Percentiles rank a stretch among this genome's conserved stretches.
phyloP scores from a whole-genome alignment of 1,284 basidiomycete genomes.

The Ustilago cynodontis region DNA sequence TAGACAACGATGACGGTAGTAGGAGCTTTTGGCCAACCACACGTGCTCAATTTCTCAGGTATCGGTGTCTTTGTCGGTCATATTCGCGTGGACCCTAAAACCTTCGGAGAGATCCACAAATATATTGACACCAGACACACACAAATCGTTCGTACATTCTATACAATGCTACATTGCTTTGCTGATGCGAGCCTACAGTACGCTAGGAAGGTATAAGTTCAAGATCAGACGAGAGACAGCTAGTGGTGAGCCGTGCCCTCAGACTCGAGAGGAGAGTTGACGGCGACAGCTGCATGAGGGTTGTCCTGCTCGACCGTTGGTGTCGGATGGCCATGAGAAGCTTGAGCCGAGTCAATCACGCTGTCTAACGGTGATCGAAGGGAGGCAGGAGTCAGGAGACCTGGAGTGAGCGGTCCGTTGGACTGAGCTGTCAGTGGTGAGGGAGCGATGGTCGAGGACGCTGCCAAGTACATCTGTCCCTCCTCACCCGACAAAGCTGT shows the following conservation, averaged over 20 bases:
- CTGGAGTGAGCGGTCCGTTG: slow-evolving; percentile 24
- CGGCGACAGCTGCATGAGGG: slow-evolving; percentile 2
- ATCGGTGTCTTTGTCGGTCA: not conserved
- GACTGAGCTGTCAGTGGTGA: slow-evolving; percentile 18
- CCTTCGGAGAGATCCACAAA: not conserved
- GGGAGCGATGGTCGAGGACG: slow-evolving; percentile 25
- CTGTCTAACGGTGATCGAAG: slow-evolving; percentile 35
- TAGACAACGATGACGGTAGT: too few relatives aligned
- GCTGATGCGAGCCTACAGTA: slow-evolving; percentile 5
- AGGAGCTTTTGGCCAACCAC: too few relatives aligned
- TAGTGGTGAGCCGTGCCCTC: not conserved
- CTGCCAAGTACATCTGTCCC: slow-evolving; percentile 32
- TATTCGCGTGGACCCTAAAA: not conserved
- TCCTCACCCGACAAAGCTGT: slow-evolving; percentile 34
- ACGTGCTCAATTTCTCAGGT: not conserved
- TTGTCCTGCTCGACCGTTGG: slow-evolving; percentile 23
- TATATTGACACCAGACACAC: not conserved
- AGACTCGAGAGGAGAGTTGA: slow-evolving; percentile 5
- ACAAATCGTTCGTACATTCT: not conserved
- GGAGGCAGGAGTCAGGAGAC: slow-evolving; percentile 29
- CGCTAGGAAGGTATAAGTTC: slow-evolving; percentile 4
- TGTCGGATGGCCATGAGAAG: slow-evolving; percentile 43
- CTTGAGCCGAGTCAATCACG: slow-evolving; percentile 44
- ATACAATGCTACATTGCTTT: slow-evolving; percentile 6
- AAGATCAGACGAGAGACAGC: not conserved